Evolutionary conservation across 2,329 filamentous ascomycete species (phyloP).

Genomic region (Microsporum audouinii): DNA sequence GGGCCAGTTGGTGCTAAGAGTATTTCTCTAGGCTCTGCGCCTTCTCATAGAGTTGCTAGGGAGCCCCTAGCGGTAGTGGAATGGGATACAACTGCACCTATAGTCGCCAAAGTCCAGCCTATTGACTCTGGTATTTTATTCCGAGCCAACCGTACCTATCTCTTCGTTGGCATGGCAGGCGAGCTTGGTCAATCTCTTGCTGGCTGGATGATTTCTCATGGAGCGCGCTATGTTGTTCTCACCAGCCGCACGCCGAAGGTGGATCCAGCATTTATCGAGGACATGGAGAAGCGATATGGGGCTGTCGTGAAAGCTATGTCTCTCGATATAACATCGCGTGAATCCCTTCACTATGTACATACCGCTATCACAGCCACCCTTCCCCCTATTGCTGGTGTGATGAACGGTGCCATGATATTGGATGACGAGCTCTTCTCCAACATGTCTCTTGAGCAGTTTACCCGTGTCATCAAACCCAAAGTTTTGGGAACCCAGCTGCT

Average conservation of each 20-base stretch:
- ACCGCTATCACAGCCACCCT: constrained; percentile 9
- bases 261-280: constrained; percentile 12
- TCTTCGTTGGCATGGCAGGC: constrained; percentile 23
- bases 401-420: constrained; percentile 29
- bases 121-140: constrained; percentile 1
- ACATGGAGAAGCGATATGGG: not conserved
- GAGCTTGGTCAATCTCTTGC: constrained; percentile 22
- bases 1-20: not conserved
- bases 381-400: constrained; percentile 23
- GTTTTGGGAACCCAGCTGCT: constrained; percentile 26
- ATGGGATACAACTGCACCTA: not conserved
- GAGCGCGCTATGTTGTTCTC: constrained; percentile 22
- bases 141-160: constrained; percentile 21
- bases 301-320: not conserved
- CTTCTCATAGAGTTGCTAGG: not conserved
- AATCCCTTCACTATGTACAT: not conserved
- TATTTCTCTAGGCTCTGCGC: not conserved
- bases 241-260: constrained; percentile 24
- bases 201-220: constrained; percentile 23
- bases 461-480: constrained; percentile 28
- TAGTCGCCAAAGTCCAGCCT: not conserved
- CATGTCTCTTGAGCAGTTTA: constrained; percentile 23
- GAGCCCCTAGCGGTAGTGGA: not conserved
- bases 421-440: constrained; percentile 25
- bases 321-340: not conserved